Evolutionary conservation across 306 rosid genomes (phyloP), one percentile per base, ranked within the genome.

Genomic region (Cicer pinnatifidum): DNA sequence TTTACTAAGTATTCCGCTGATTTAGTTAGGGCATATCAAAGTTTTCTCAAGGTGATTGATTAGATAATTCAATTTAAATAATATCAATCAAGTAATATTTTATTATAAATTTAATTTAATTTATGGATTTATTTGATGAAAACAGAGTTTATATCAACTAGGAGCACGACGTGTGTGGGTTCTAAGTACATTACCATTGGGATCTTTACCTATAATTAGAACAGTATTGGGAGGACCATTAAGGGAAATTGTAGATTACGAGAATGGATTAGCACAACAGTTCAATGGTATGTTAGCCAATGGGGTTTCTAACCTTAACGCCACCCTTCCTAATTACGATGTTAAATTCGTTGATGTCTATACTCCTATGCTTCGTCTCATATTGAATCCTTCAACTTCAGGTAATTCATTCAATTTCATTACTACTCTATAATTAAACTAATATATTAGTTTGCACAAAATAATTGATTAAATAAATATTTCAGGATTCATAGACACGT

Each of bases 131-230:
- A 23, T 23, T 23, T 23, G 33, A 23, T 23, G 33, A 23, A 23
- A 2, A 12, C 9, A 59, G 89, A 69, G 60, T 7, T 33, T 86
- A 23, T 86, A 86, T 66, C 52, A 7, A 13, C 67, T 81, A 6
- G 86, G 90, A 23, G 88, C 70, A 51, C 70, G 88, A 46, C 40
- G 15, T 6, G 40, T 82, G 20, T 80, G 76, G 76, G 82, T 72
- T n/a, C 38, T 78, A 0, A 83, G 88, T 9, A 76, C 84, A 33
- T 7, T 79, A 16, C 79, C 88, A 35, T 6, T 86, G 1, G 88
- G 88, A 11, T 84, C 83, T 46, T 70, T 84, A 50, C 88, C 88
- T 9, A 74, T 41, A 23, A 67, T 50, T 11, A 83, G 87, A 78
- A 37, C 61, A 1, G 0, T 0, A 6, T 7, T 5, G 0, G 78